Conservation (phyloP, 2,329 filamentous ascomycete genomes). For the Penicillium sp. region DNA sequence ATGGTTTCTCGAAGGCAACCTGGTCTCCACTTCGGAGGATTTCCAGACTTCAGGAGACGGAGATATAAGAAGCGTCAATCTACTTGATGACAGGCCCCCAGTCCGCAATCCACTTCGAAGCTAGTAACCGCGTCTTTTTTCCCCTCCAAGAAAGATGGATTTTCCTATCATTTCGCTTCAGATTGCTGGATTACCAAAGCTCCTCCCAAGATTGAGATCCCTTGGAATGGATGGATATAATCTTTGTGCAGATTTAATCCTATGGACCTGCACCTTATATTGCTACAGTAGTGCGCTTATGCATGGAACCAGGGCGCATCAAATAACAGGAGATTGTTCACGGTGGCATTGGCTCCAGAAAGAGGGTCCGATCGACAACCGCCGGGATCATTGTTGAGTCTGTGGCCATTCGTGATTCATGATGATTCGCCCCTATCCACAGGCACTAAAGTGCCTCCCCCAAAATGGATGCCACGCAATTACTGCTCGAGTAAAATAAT, state of each 20-base stretch:
- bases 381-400: slow-evolving; percentile 5
- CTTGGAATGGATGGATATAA: neutral
- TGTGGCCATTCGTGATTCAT: slow-evolving; percentile 14
- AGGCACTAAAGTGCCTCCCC: slow-evolving; percentile 3
- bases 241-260: neutral
- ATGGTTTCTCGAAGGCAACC: neutral
- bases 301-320: neutral
- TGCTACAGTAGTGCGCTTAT: slow-evolving; percentile 1
- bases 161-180: neutral
- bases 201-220: neutral
- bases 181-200: neutral
- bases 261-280: neutral
- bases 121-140: neutral
- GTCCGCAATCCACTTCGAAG: neutral
- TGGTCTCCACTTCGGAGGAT: slow-evolving; percentile 16
- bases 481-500: neutral
- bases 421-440: slow-evolving; percentile 2
- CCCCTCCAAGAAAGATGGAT: neutral
- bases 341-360: neutral
- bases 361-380: slow-evolving; percentile 19
- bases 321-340: neutral
- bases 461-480: slow-evolving; percentile 4
- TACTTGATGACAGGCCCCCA: slow-evolving; percentile 3
- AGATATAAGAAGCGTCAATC: neutral
- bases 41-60: slow-evolving; percentile 3